These are phyloP conservation scores for Raphidocelis subcapitata DNA, from an alignment of 139 green algal genomes.

Conservation along the genomic window DNA sequence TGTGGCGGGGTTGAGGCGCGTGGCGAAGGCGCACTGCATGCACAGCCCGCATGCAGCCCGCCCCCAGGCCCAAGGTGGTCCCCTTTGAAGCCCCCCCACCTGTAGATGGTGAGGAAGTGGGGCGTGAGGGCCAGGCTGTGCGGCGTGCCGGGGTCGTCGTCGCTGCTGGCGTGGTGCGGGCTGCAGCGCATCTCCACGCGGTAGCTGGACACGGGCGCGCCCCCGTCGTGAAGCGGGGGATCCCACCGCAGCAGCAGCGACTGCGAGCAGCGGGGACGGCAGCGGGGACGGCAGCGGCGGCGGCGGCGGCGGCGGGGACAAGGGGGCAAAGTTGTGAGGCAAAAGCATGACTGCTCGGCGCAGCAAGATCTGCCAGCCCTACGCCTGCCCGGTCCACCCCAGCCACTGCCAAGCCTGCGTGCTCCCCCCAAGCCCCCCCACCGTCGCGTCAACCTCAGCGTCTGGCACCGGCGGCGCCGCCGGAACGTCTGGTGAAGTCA, in stretches of 20 bases:
- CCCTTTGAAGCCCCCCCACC: background rate
- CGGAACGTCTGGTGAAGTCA: conserved; percentile 47
- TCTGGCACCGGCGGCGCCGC: conserved; percentile 20
- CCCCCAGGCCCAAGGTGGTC: background rate
- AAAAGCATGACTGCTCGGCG: no score
- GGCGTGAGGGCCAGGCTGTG: conserved; percentile 16
- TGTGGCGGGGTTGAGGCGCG: background rate
- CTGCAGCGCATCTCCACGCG: conserved; percentile 50
- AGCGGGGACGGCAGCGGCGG: background rate
- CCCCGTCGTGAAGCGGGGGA: conserved; percentile 58
- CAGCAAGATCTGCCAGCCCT: no score
- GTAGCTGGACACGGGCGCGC: conserved; percentile 47
- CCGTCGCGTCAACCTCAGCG: conserved; percentile 14
- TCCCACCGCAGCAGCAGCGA: conserved; percentile 51
- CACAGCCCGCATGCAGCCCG: no score
- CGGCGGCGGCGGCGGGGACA: no score
- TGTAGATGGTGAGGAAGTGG: conserved; percentile 26
- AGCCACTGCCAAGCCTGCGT: no score
- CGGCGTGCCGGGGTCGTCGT: background rate
- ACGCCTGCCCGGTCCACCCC: no score
- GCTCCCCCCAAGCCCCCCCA: conserved; percentile 1
- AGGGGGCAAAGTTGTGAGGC: no score
- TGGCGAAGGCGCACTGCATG: no score
- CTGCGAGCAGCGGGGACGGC: conserved; percentile 13
- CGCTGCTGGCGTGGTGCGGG: conserved; percentile 3